Conservation (phyloP, 148 eudicot species). For the Talinum fruticosum region DNA sequence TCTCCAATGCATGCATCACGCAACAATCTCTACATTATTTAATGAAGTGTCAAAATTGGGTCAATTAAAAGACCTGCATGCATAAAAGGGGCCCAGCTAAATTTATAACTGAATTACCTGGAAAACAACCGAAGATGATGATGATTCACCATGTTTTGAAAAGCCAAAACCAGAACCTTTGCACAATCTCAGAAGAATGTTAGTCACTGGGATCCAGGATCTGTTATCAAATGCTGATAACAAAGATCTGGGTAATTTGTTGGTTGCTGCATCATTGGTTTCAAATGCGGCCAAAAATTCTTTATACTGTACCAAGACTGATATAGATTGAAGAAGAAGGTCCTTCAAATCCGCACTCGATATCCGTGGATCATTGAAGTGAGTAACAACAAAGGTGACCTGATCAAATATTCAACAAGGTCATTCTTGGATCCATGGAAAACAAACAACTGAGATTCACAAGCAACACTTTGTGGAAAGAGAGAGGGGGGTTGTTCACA, state of each 20-base stretch:
- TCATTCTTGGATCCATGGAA: slow-evolving; percentile 5
- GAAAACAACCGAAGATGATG: slow-evolving; percentile 66
- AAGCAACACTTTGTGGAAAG: neutral
- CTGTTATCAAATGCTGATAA: slow-evolving; percentile 88
- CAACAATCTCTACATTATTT: slow-evolving; percentile 54
- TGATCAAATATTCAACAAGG: slow-evolving; percentile 31
- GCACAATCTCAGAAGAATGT: slow-evolving; percentile 79
- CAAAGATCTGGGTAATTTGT: slow-evolving; percentile 67
- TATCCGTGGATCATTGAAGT: slow-evolving; percentile 87
- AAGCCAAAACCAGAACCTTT: slow-evolving; percentile 87
- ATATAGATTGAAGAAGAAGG: slow-evolving; percentile 90
- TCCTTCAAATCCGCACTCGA: slow-evolving; percentile 85
- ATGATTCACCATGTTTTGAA: slow-evolving; percentile 75
- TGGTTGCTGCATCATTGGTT: slow-evolving; percentile 77
- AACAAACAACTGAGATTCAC: neutral
- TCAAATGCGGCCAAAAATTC: slow-evolving; percentile 82
- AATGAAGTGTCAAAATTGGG: slow-evolving; percentile 9
- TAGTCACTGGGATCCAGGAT: slow-evolving; percentile 91
- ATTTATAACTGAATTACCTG: slow-evolving; percentile 38
- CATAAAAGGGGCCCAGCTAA: neutral
- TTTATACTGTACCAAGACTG: slow-evolving; percentile 79
- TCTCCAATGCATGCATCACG: slow-evolving; percentile 71
- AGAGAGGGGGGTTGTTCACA: neutral
- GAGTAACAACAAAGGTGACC: slow-evolving; percentile 84
- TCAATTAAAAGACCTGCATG: slow-evolving; percentile 1